phyloP scores from a whole-genome alignment of 257 asterid genomes.

The Orobanche coerulescens region DNA sequence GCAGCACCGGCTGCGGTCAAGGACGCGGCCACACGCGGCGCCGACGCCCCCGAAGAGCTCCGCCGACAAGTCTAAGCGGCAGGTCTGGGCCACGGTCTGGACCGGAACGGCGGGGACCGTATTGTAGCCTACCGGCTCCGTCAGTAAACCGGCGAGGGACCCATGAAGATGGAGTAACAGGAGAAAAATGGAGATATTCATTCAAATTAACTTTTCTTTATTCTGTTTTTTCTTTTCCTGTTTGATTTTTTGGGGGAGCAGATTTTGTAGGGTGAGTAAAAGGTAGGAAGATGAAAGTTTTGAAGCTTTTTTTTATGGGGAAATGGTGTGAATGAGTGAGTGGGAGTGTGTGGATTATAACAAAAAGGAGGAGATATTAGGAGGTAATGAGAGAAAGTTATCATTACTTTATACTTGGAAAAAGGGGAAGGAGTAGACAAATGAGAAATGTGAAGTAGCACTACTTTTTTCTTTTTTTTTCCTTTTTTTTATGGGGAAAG shows the following conservation, averaged over 20 bases:
- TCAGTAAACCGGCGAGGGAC: conserved; percentile 39
- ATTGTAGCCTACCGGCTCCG: conserved; percentile 64
- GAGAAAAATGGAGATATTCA: conserved; percentile 21
- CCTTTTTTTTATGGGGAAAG: not conserved
- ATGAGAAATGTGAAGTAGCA: conserved; percentile 3
- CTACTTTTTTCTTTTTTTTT: too few relatives aligned
- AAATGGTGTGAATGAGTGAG: conserved; percentile 26
- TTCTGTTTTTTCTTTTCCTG: not conserved
- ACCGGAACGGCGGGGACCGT: conserved; percentile 90
- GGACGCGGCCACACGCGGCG: conserved; percentile 75
- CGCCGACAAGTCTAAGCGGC: conserved; percentile 71
- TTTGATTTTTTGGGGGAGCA: not conserved
- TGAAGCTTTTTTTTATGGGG: conserved; percentile 4
- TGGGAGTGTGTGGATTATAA: conserved; percentile 21
- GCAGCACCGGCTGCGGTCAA: conserved; percentile 93
- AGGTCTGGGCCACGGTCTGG: conserved; percentile 48
- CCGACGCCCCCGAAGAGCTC: conserved; percentile 91
- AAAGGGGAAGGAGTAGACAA: conserved; percentile 10
- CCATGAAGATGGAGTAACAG: conserved; percentile 14
- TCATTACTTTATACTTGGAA: conserved; percentile 23
- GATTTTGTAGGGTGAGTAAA: conserved; percentile 13
- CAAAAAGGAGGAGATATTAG: conserved; percentile 30
- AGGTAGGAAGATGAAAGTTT: not conserved
- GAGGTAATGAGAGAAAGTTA: conserved; percentile 23
- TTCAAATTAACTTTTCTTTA: not conserved